phyloP scores from a whole-genome alignment of 129 eudicot genomes.

The Flaveria ramosissima region DNA sequence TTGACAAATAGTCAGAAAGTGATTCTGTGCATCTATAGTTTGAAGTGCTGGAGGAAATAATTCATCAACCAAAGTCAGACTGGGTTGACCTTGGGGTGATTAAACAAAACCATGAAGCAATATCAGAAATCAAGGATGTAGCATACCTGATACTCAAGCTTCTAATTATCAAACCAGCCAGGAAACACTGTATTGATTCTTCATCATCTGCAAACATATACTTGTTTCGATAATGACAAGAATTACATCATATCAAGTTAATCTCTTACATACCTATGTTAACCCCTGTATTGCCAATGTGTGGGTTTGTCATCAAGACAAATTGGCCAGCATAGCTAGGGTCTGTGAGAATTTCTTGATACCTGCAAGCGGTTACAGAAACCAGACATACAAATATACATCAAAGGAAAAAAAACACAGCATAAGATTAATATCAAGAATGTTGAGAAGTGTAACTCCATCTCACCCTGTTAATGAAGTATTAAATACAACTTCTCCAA shows the following conservation, averaged over 20 bases:
- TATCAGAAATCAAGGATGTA: background rate
- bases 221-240: conserved; percentile 7
- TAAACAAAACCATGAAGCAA: background rate
- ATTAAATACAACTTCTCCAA: conserved; percentile 97
- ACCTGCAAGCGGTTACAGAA: conserved; percentile 43
- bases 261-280: conserved; percentile 68
- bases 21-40: conserved; percentile 83
- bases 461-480: conserved; percentile 91
- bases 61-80: conserved; percentile 17
- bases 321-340: conserved; percentile 99
- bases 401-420: background rate
- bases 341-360: conserved; percentile 97
- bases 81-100: background rate
- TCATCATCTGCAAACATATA: conserved; percentile 69
- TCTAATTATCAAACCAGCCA: conserved; percentile 87
- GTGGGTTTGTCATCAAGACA: conserved; percentile 94
- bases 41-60: conserved; percentile 59
- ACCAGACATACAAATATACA: background rate
- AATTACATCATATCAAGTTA: conserved; percentile 13
- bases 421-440: background rate
- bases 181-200: conserved; percentile 87
- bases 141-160: conserved; percentile 87
- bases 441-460: conserved; percentile 12
- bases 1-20: conserved; percentile 84
- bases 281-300: conserved; percentile 95